A percentile compares a stretch with the other conserved stretches of the same genome.
These are phyloP conservation scores for Stemphylium beticola DNA, from an alignment of 2,329 filamentous ascomycete genomes.

Conservation along the genomic window DNA sequence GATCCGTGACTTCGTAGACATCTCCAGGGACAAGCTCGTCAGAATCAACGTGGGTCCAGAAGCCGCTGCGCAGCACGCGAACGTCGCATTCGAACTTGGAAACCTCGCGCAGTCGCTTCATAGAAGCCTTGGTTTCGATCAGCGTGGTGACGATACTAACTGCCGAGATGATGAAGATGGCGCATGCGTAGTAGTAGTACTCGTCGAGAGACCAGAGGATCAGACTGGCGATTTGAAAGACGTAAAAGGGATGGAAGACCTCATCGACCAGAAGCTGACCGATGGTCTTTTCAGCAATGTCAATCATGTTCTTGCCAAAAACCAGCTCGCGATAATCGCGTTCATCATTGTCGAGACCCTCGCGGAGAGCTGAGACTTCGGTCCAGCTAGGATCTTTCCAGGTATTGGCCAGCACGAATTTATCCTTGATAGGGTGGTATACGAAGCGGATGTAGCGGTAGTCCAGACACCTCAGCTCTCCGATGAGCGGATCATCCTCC, in stretches of 20 bases:
- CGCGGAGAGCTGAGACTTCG: slow-evolving; percentile 73
- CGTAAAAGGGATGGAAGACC: slow-evolving; percentile 96
- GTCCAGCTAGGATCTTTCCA: slow-evolving; percentile 97
- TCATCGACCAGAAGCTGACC: slow-evolving; percentile 88
- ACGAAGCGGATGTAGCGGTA: slow-evolving; percentile 95
- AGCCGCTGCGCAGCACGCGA: slow-evolving; percentile 89
- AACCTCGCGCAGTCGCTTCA: slow-evolving; percentile 87
- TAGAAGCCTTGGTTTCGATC: slow-evolving; percentile 89
- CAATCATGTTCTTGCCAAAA: slow-evolving; percentile 89
- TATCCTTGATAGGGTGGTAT: slow-evolving; percentile 87
- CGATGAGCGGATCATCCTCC: slow-evolving; percentile 76
- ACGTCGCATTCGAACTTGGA: slow-evolving; percentile 96
- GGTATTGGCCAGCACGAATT: slow-evolving; percentile 81
- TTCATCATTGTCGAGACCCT: slow-evolving; percentile 86
- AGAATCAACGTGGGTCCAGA: slow-evolving; percentile 90
- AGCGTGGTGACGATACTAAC: slow-evolving; percentile 90
- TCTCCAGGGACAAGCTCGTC: slow-evolving; percentile 92
- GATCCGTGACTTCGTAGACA: slow-evolving; percentile 95
- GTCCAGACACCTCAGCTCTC: slow-evolving; percentile 77
- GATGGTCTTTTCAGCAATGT: slow-evolving; percentile 88
- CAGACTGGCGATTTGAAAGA: slow-evolving; percentile 95
- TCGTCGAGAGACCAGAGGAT: slow-evolving; percentile 93
- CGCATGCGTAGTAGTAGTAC: slow-evolving; percentile 96
- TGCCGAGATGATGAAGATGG: slow-evolving; percentile 93
- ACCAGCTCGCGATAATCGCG: slow-evolving; percentile 81